Conservation (phyloP, 2,329 filamentous ascomycete species). For the Talaromyces islandicus region DNA sequence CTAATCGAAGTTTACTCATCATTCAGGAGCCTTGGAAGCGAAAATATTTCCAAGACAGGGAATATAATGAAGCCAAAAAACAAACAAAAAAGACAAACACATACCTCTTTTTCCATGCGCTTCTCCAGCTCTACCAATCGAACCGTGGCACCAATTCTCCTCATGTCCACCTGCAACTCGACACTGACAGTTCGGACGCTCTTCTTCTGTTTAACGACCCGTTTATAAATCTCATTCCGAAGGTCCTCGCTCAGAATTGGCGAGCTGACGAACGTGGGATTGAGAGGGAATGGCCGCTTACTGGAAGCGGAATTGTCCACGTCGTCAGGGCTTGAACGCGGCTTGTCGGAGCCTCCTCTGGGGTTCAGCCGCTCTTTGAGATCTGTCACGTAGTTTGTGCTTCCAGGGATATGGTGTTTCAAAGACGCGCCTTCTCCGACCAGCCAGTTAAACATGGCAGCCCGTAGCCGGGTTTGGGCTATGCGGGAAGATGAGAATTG, state of each 20-base stretch:
- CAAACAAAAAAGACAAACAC: constrained; percentile 28
- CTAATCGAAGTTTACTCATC: constrained; percentile 92
- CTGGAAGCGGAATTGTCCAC: background rate
- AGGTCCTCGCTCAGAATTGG: constrained; percentile 67
- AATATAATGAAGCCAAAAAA: background rate
- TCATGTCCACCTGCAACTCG: constrained; percentile 71
- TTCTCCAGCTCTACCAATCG: constrained; percentile 81
- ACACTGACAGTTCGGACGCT: constrained; percentile 72
- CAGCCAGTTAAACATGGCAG: constrained; percentile 55
- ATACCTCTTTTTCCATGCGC: constrained; percentile 68
- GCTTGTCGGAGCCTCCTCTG: constrained; percentile 1
- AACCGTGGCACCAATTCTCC: constrained; percentile 78
- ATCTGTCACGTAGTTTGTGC: constrained; percentile 26
- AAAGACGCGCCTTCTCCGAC: constrained; percentile 30
- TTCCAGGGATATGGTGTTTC: constrained; percentile 26
- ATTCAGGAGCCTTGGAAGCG: constrained; percentile 26
- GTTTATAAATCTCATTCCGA: constrained; percentile 66
- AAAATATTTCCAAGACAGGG: background rate
- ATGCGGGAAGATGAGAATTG: constrained; percentile 28
- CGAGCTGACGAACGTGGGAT: constrained; percentile 64
- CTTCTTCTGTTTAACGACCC: constrained; percentile 60
- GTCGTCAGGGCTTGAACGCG: background rate
- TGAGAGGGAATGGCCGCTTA: constrained; percentile 65
- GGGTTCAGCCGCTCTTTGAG: constrained; percentile 11
- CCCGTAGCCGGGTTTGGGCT: constrained; percentile 45